These are phyloP conservation scores for Warburgia ugandensis DNA, from an alignment of 164 flowering plant species.

Conservation along the genomic window DNA sequence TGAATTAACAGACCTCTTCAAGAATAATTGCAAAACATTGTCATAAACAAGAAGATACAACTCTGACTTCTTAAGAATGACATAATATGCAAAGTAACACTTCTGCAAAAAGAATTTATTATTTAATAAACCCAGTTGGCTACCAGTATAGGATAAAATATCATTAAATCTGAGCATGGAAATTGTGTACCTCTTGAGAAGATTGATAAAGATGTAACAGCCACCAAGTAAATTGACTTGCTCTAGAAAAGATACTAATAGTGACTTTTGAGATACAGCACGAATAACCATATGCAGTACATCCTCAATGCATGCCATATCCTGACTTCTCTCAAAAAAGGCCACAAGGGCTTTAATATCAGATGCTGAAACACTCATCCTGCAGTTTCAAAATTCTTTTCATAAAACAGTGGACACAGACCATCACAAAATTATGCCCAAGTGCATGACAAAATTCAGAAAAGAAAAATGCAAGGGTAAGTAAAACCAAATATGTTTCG, in stretches of 20 bases:
- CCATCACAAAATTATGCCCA: too few species aligned
- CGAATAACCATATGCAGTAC: conserved; percentile 92
- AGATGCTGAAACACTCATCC: conserved; percentile 64
- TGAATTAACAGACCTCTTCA: too few species aligned
- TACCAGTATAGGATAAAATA: too few species aligned
- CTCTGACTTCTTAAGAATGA: too few species aligned
- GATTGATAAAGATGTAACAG: conserved; percentile 85
- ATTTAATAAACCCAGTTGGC: too few species aligned
- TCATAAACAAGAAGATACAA: too few species aligned
- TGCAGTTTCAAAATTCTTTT: conserved; percentile 28
- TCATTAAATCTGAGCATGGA: conserved; percentile 4
- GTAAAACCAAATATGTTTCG: neutral
- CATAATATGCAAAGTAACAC: too few species aligned
- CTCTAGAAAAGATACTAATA: conserved; percentile 79
- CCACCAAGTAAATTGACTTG: conserved; percentile 84
- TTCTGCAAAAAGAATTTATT: too few species aligned
- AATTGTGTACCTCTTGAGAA: conserved; percentile 70
- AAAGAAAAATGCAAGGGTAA: too few species aligned
- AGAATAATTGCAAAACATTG: too few species aligned
- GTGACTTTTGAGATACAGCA: conserved; percentile 65
- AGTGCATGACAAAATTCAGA: too few species aligned
- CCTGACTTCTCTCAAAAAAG: conserved; percentile 84
- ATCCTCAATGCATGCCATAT: conserved; percentile 93
- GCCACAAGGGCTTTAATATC: conserved; percentile 81
- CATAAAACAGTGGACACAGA: too few species aligned